Evolutionary conservation across 371 early-diverging fungal species (phyloP).

Genomic region (Chytridium lagenaria): DNA sequence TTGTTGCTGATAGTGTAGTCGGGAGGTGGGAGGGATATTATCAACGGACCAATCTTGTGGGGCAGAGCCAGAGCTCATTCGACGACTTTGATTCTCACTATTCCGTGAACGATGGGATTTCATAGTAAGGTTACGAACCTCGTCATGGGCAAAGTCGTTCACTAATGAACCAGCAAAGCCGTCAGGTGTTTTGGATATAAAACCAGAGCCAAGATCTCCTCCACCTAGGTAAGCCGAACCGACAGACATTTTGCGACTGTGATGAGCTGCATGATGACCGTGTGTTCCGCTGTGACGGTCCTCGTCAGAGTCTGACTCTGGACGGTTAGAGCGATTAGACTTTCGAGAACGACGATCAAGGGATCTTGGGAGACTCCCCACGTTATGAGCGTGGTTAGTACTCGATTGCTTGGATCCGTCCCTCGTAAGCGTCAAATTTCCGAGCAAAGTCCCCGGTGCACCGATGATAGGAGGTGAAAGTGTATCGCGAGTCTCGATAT

Average conservation of each 20-base stretch:
- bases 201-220: background rate
- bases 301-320: constrained; percentile 2
- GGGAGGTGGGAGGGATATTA: background rate
- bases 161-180: background rate
- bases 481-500: background rate
- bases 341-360: background rate
- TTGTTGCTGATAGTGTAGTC: constrained; percentile 6
- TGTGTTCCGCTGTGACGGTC: background rate
- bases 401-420: constrained; percentile 7
- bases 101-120: background rate
- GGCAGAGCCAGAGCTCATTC: background rate
- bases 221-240: background rate
- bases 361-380: background rate
- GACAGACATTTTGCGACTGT: background rate
- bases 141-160: background rate
- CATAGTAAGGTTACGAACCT: background rate
- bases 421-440: background rate
- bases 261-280: background rate
- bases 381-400: background rate
- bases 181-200: background rate
- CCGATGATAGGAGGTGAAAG: background rate
- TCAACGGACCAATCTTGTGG: background rate
- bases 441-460: constrained; percentile 10
- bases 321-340: background rate
- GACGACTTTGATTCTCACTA: background rate